phyloP scores from a whole-genome alignment of 176 grass and related monocot species.

The Elaeis guineensis region DNA sequence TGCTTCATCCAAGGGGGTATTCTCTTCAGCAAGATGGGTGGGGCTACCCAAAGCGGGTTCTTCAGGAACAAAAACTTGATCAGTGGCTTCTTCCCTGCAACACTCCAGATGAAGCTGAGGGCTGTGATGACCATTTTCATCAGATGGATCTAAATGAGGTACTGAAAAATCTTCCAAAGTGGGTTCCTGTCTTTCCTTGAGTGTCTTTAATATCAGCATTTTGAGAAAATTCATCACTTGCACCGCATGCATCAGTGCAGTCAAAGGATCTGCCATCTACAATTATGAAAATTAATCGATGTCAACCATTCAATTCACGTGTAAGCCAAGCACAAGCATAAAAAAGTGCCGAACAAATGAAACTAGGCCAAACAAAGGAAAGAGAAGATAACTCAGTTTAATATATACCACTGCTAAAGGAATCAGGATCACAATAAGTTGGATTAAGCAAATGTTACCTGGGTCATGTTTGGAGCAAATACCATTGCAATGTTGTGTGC shows the following conservation, averaged over 20 bases:
- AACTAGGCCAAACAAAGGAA: neutral
- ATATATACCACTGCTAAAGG: too few species aligned
- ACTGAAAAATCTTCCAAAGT: neutral
- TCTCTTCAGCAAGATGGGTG: slow-evolving; percentile 23
- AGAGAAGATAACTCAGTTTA: neutral
- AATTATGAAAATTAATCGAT: slow-evolving; percentile 8
- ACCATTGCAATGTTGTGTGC: slow-evolving; percentile 70
- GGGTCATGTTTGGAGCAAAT: slow-evolving; percentile 88
- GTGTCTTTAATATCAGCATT: slow-evolving; percentile 63
- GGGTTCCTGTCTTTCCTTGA: slow-evolving; percentile 57
- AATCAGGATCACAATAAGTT: neutral
- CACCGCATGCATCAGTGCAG: slow-evolving; percentile 78
- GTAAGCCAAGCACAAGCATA: too few species aligned
- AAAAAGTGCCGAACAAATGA: neutral
- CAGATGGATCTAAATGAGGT: slow-evolving; percentile 6
- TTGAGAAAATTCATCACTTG: slow-evolving; percentile 96
- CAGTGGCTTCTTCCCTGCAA: slow-evolving; percentile 26
- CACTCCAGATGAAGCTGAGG: slow-evolving; percentile 5
- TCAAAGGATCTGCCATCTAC: slow-evolving; percentile 86
- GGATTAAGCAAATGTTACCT: slow-evolving; percentile 30
- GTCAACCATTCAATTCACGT: neutral
- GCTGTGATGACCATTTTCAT: slow-evolving; percentile 6
- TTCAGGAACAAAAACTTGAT: slow-evolving; percentile 26
- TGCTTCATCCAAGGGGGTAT: slow-evolving; percentile 4
- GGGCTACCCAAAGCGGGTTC: slow-evolving; percentile 39